Base-by-base conservation (phyloP, 805 yeast genomes). In the Candida succiphila region DNA sequence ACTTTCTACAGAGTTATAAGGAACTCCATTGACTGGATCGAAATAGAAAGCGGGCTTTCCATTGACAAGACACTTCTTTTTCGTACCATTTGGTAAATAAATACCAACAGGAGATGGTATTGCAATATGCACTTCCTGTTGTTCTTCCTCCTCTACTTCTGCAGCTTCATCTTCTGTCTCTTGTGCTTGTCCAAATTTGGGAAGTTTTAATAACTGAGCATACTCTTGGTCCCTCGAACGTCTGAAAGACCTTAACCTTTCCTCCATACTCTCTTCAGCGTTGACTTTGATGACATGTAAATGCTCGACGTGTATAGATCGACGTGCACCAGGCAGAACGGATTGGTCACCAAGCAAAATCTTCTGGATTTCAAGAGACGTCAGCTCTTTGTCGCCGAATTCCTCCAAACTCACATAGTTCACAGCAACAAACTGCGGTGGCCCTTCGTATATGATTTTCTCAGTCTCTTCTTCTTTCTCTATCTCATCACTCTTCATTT, bases 1-100 rank as follows among this genome's bases (percentile, higher is more conserved):
- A n/a, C 89, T 78, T 30, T 81, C 88, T 39, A 86, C 82, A 41
- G 78, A 79, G 32, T 78, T 69, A 56, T 92, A 92, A 2, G 95
- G 94, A 33, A 92, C 72, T 25, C 95, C 95, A 20, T 81, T 76
- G 25, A 73, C 67, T 0, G 97, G 97, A 61, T 89, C 97, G 42
- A 81, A 77, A 55, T 85, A 89, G 48, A 75, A 70, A 14, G 92
- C 94, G 30, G 76, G 78, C 32, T 69, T 69, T 3, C 95, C 95
- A 3, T 86, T 76, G 29, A 88, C 75, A 18, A 78, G 61, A 65
- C 95, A 81, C 46, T 67, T 56, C 56, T 75, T 70, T 54, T 74
- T 77, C 33, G 67, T 66, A 20, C 83, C 86, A 52, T 67, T 83
- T 27, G 86, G 80, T 37, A 80, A 60, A 41, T 77, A 71, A 21